Conservation (phyloP, 164 flowering plant species). For the Cinnamomum chago region DNA sequence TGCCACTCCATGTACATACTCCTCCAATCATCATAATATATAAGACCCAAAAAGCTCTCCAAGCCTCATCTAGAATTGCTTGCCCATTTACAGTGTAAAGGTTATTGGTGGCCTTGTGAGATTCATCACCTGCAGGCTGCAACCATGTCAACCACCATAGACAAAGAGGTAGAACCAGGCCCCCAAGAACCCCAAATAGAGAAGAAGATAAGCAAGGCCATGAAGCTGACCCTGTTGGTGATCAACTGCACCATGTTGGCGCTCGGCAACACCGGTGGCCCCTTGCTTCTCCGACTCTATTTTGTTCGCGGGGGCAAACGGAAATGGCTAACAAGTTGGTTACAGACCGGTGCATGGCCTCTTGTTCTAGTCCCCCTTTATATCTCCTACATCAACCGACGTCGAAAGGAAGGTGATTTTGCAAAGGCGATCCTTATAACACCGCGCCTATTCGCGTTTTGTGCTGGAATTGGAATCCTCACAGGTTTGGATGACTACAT, state of each 20-base stretch:
- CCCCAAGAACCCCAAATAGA: neutral
- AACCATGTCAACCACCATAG: neutral
- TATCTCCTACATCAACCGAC: constrained; percentile 12
- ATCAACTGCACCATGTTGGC: neutral
- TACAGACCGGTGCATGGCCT: constrained; percentile 53
- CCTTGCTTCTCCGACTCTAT: constrained; percentile 52
- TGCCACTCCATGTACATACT: too few species aligned
- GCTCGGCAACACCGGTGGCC: constrained; percentile 50
- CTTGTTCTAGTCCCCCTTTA: constrained; percentile 39
- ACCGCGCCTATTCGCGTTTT: constrained; percentile 3
- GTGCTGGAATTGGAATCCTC: constrained; percentile 30
- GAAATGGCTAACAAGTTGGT: constrained; percentile 37
- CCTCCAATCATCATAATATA: too few species aligned
- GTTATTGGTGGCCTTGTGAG: too few species aligned
- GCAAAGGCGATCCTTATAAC: constrained; percentile 6
- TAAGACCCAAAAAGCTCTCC: too few species aligned
- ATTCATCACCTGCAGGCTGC: too few species aligned
- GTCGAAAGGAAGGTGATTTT: neutral
- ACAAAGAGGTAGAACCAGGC: neutral
- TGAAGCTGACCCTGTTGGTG: neutral
- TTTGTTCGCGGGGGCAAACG: constrained; percentile 51
- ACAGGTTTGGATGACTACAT: constrained; percentile 16
- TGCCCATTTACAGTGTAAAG: too few species aligned
- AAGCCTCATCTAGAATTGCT: too few species aligned
- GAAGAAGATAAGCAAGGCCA: neutral